Conservation (phyloP, 2,329 filamentous ascomycete species). For the Fusarium clavum region DNA sequence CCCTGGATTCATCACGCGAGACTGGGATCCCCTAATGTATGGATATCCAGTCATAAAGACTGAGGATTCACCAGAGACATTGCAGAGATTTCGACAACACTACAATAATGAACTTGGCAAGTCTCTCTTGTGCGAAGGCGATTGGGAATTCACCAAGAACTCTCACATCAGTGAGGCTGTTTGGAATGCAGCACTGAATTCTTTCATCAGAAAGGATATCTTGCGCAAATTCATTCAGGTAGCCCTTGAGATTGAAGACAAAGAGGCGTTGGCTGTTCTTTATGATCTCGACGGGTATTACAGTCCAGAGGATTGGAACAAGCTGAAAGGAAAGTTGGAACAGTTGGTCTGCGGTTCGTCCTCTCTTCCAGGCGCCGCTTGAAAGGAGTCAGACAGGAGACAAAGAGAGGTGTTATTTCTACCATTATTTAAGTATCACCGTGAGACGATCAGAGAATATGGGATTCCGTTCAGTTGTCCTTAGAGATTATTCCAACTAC, state of each 20-base stretch:
- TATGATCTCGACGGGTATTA: neutral
- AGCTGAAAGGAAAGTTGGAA: neutral
- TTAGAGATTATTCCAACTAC: neutral
- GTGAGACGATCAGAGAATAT: accelerated
- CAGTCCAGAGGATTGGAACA: neutral
- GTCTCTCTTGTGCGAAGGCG: neutral
- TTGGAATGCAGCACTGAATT: neutral
- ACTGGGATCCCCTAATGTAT: conserved; percentile 18
- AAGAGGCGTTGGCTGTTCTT: neutral
- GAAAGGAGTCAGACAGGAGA: neutral
- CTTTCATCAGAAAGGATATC: neutral
- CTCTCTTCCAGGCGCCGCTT: neutral
- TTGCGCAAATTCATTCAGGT: neutral
- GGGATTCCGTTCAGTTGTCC: neutral
- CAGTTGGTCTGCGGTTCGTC: accelerated
- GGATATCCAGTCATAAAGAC: neutral
- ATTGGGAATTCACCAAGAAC: neutral
- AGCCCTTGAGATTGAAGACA: neutral
- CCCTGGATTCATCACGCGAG: neutral
- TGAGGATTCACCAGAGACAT: neutral
- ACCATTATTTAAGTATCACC: neutral
- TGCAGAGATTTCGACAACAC: neutral
- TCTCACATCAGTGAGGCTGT: neutral
- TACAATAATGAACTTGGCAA: conserved; percentile 6
- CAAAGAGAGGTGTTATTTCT: neutral